A percentile compares a stretch with the other conserved stretches of the same genome.
Conservation (phyloP, 768 basidiomycete species). For the Naganishia kalamii region DNA sequence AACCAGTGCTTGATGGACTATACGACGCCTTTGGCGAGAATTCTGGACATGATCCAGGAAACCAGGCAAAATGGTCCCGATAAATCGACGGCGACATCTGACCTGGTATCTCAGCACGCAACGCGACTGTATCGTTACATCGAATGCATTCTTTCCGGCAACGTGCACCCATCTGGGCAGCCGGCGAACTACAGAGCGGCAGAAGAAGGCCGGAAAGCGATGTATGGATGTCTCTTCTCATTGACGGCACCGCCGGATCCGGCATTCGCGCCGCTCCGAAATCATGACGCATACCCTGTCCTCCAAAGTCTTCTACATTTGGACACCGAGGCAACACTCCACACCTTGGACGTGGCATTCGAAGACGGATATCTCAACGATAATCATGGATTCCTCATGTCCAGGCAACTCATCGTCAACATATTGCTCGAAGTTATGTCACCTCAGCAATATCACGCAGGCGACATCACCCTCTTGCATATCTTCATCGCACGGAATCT, state of each 20-base stretch:
- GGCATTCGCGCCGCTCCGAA: conserved; percentile 47
- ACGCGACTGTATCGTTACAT: conserved; percentile 91
- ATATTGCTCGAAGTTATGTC: conserved; percentile 69
- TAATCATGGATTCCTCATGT: conserved; percentile 54
- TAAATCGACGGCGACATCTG: conserved; percentile 57
- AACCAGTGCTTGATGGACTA: conserved; percentile 81
- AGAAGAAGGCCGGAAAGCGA: conserved; percentile 60
- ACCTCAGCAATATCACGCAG: conserved; percentile 27
- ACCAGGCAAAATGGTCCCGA: conserved; percentile 47
- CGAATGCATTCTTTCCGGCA: conserved; percentile 68
- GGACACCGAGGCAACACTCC: conserved; percentile 88
- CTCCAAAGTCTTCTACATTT: conserved; percentile 73
- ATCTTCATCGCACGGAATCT: conserved; percentile 96
- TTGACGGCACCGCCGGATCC: neutral
- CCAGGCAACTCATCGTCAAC: conserved; percentile 73
- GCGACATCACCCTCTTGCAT: conserved; percentile 73
- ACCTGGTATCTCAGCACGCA: conserved; percentile 53
- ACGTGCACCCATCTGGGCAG: conserved; percentile 78
- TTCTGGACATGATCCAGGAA: conserved; percentile 67
- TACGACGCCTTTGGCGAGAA: conserved; percentile 77
- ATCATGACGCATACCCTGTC: conserved; percentile 63
- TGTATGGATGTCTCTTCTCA: conserved; percentile 79
- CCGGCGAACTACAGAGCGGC: conserved; percentile 63
- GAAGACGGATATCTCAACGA: conserved; percentile 89
- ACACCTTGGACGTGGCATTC: conserved; percentile 87